phyloP scores from a whole-genome alignment of 495 filamentous ascomycete genomes.

The Penicillium cosmopolitanum region DNA sequence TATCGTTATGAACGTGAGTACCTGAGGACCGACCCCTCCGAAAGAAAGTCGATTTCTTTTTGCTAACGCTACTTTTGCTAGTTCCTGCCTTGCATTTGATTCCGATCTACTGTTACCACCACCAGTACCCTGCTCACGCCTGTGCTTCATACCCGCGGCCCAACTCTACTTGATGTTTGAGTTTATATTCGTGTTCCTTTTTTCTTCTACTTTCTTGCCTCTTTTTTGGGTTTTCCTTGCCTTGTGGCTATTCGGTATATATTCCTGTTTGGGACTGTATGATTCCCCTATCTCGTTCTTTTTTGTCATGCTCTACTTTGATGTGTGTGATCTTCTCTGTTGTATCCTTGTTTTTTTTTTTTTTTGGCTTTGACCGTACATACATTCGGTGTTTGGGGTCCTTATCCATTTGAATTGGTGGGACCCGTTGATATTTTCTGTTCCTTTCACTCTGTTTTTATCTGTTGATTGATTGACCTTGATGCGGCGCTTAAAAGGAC shows the following conservation, averaged over 20 bases:
- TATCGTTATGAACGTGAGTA: constrained; percentile 93
- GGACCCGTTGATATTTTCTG: constrained; percentile 12
- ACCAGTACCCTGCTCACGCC: not conserved
- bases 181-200: not conserved
- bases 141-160: not conserved
- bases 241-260: constrained; percentile 5
- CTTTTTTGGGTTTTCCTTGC: constrained; percentile 19
- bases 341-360: constrained; percentile 2
- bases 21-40: too few species aligned
- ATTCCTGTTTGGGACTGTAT: constrained; percentile 27
- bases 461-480: too few species aligned
- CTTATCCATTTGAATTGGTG: too few species aligned
- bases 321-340: too few species aligned
- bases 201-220: constrained; percentile 12
- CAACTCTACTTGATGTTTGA: not conserved
- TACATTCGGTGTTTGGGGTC: constrained; percentile 20
- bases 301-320: not conserved
- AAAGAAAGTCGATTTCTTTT: too few species aligned
- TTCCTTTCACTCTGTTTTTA: too few species aligned
- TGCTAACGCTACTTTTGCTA: constrained; percentile 22
- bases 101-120: not conserved
- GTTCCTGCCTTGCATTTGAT: constrained; percentile 56
- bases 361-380: constrained; percentile 23
- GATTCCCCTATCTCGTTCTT: constrained; percentile 26
- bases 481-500: constrained; percentile 29